These are phyloP conservation scores for Pneumocystis murina DNA, from an alignment of 1,139 yeast species.

Conservation along the genomic window DNA sequence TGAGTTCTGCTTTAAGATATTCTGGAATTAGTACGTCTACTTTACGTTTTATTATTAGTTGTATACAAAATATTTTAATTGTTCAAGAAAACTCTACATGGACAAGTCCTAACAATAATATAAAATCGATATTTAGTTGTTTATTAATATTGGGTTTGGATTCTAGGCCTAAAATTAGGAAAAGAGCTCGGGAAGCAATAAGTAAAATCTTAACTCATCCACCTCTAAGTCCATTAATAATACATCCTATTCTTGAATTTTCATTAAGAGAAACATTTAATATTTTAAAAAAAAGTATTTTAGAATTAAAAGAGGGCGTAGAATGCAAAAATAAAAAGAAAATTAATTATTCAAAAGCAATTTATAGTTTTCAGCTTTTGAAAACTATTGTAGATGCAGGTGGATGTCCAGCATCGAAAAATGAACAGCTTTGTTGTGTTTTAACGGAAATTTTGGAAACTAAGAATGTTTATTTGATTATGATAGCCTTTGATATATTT, in stretches of 20 bases:
- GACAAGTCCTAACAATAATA: conserved; percentile 37
- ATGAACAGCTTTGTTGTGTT: conserved; percentile 61
- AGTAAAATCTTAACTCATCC: conserved; percentile 42
- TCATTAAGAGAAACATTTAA: conserved; percentile 58
- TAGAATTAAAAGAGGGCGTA: conserved; percentile 20
- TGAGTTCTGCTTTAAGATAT: conserved; percentile 67
- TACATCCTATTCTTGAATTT: conserved; percentile 57
- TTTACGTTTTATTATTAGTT: conserved; percentile 69
- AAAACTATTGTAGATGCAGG: conserved; percentile 50
- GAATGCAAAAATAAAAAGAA: conserved; percentile 11
- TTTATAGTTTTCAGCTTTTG: conserved; percentile 65
- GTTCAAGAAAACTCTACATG: conserved; percentile 76
- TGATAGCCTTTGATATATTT: conserved; percentile 71
- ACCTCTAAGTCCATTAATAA: conserved; percentile 68
- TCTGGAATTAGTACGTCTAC: conserved; percentile 70
- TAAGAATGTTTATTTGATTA: conserved; percentile 62
- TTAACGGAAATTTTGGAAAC: conserved; percentile 64
- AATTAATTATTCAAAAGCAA: conserved; percentile 26
- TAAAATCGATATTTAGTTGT: conserved; percentile 65
- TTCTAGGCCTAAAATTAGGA: conserved; percentile 88
- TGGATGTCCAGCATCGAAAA: conserved; percentile 62
- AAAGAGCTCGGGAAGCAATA: conserved; percentile 84
- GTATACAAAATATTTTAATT: conserved; percentile 59
- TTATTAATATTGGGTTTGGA: conserved; percentile 59
- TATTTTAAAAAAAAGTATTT: conserved; percentile 32